Conservation (phyloP, 2,329 filamentous ascomycete species). For the Neopestalotiopsis sp. region DNA sequence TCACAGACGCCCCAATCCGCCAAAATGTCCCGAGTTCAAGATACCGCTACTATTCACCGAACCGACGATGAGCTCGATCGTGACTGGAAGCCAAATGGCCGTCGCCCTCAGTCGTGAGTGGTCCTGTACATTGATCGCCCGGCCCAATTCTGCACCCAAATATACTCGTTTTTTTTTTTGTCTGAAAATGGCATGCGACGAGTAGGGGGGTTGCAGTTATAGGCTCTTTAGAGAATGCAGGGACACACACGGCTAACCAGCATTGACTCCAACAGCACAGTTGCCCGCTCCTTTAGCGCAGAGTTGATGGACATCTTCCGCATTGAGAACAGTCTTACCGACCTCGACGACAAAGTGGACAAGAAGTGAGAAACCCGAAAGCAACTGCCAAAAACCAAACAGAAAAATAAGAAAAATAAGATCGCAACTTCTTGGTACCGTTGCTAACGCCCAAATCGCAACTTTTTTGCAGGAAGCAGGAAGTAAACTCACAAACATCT, state of each 20-base stretch:
- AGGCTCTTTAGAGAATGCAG: not conserved
- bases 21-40: not conserved
- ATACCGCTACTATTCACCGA: conserved; percentile 34
- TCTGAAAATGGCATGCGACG: not conserved
- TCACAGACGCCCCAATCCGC: not conserved
- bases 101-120: conserved; percentile 83
- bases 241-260: conserved; percentile 23
- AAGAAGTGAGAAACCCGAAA: conserved; percentile 69
- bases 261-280: conserved; percentile 62
- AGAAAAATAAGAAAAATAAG: not conserved
- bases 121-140: conserved; percentile 9
- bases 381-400: not conserved
- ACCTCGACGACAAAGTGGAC: conserved; percentile 76
- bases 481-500: conserved; percentile 72
- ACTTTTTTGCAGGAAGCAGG: conserved; percentile 70
- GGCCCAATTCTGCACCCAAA: not conserved
- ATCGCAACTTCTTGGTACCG: not conserved
- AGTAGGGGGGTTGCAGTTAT: not conserved
- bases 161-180: no score
- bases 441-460: conserved; percentile 6
- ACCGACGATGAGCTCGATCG: conserved; percentile 74
- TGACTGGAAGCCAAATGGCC: conserved; percentile 80
- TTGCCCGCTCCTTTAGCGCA: conserved; percentile 84
- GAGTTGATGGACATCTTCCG: conserved; percentile 90
- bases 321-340: conserved; percentile 77